Base-by-base conservation (phyloP, 148 eudicot genomes). In the Gaultheria prostrata region DNA sequence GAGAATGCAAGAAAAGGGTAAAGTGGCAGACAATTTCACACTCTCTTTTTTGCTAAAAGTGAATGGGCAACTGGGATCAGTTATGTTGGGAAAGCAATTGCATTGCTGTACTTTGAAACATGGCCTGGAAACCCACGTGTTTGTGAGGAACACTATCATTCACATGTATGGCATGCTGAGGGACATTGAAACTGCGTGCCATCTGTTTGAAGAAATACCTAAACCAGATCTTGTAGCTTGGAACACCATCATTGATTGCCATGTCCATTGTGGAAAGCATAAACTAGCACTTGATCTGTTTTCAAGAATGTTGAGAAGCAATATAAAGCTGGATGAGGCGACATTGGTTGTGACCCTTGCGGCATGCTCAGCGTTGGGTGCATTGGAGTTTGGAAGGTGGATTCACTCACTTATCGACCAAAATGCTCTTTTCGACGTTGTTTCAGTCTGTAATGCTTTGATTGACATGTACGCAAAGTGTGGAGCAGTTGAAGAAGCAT, bases 391-490 rank as follows among this genome's bases (percentile, higher is more conserved):
- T 26, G 95, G 93, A 79, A 88, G 81, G 79, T 85, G 91, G 92
- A 82, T 91, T 77, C 92, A 89, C 87, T 89, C 83, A 28, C 59
- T 85, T 80, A 56, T 84, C 24, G 77, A 80, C 51, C 57, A 69
- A 26, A 79, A 85, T 59, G n/a, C 76, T 56, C 57, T 89, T 26
- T 79, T 84, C 14, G 91, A 87, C 30, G 83, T 83, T 81, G 85
- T 85, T 26, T 71, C 77, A 6, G 77, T 87, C 53, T 67, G 51
- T 28, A 87, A 84, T 43, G 82, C 92, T 46, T 87, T 92, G 71
- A 82, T 91, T 82, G 91, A 92, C 84, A 92, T 92, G 95, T 91
- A 91, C 79, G 85, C 87, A 7, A 91, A 91, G 80, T 91, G 93
- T 80, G 95, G 93, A 32, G 82, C 50, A 6, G 61, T 91, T 56